Base-by-base conservation (phyloP, 2,329 filamentous ascomycete species). In the Fusarium continuum region DNA sequence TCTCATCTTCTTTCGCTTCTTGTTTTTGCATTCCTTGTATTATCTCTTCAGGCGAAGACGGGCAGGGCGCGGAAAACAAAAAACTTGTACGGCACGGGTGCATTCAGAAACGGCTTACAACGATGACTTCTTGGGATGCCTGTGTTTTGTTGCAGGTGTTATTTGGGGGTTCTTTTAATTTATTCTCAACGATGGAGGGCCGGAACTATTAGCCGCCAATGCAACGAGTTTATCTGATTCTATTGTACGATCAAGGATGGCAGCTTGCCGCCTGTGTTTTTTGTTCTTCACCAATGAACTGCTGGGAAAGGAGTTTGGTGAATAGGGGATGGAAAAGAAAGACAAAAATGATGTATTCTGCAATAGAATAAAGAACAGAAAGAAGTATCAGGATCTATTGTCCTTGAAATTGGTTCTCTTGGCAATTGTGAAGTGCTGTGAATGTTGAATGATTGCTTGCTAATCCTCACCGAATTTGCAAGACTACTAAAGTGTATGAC, bases 301-400 rank as follows among this genome's bases (percentile, higher is more conserved):
- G 47, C 46, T 64, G 46, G 56, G 41, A 57, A 43, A 55, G 61
- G 54, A 57, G 47, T 64, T 32, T 43, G 53, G 44, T 56, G 53
- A 47, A 40, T 38, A 29, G 16, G 31, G 43, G 36, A 47, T 39
- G 48, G 52, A 54, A 57, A 65, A 57, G 60, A 64, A 60, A 66
- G 59, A 58, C 46, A 59, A 61, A 64, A 60, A 48, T 54, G 48
- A 49, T 59, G 41, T 34, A 48, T 66, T 66, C 48, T 48, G 54
- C 44, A 66, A 50, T 25, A 64, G 63, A 55, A 61, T 58, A 51
- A 59, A 63, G 55, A 65, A 57, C 47, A 50, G 57, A 53, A 48
- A 28, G 39, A 65, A 64, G 46, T 64, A 67, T 48, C 38, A 53
- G 50, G 60, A 65, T 58, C 44, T 28, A 44, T 50, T 19, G 34